These are phyloP conservation scores for Musa itinerans DNA, from an alignment of 176 grass and related monocot species.

Conservation along the genomic window DNA sequence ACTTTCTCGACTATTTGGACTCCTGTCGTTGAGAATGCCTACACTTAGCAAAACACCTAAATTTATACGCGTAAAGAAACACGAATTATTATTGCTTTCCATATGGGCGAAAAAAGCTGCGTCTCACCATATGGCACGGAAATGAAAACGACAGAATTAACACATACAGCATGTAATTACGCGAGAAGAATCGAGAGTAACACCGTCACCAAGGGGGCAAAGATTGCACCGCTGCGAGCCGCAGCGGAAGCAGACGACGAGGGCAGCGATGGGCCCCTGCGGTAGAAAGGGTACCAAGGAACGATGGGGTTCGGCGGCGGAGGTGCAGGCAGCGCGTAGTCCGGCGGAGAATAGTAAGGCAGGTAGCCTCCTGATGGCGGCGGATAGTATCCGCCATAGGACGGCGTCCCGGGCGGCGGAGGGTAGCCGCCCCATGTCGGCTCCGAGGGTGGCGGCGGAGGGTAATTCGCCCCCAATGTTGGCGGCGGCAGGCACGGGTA, in stretches of 20 bases:
- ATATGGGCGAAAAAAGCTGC: too few relatives aligned
- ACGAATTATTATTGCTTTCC: too few relatives aligned
- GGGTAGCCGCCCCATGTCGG: not conserved
- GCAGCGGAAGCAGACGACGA: not conserved
- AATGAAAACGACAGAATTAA: too few relatives aligned
- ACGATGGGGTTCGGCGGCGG: conserved; percentile 32
- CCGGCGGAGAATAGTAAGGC: conserved; percentile 13
- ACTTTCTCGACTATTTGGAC: too few relatives aligned
- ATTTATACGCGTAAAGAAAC: too few relatives aligned
- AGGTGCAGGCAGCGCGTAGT: conserved; percentile 9
- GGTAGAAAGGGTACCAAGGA: conserved; percentile 34
- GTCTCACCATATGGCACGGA: too few relatives aligned
- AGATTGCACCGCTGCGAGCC: too few relatives aligned
- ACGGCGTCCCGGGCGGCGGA: conserved; percentile 11
- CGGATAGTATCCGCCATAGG: conserved; percentile 17
- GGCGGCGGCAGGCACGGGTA: conserved; percentile 37
- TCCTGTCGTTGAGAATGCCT: too few relatives aligned
- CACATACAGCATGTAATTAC: too few relatives aligned
- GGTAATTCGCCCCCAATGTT: not conserved
- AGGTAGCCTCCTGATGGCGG: conserved; percentile 5
- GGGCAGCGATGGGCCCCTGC: conserved; percentile 15
- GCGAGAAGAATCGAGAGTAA: too few relatives aligned
- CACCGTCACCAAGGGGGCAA: too few relatives aligned
- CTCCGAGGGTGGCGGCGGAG: not conserved
- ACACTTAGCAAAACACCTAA: too few relatives aligned